phyloP scores from a whole-genome alignment of 1,284 basidiomycete species.

The Sanghuangporus baumii region DNA sequence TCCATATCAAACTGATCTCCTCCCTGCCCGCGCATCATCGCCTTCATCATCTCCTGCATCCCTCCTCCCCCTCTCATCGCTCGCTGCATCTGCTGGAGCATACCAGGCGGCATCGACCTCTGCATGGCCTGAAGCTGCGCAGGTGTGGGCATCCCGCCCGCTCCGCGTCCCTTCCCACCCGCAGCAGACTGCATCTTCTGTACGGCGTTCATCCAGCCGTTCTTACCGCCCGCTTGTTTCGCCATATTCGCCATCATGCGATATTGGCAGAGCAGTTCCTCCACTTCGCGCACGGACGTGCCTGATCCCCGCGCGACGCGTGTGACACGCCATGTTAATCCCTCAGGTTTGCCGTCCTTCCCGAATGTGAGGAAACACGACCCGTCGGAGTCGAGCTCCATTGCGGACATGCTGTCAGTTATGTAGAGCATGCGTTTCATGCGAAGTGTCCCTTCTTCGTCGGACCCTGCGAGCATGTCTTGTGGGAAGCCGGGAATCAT shows the following conservation, averaged over 20 bases:
- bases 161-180: constrained; percentile 79
- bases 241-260: constrained; percentile 98
- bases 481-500: constrained; percentile 98
- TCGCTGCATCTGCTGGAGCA: constrained; percentile 80
- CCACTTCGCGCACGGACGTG: constrained; percentile 95
- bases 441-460: constrained; percentile 85
- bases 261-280: constrained; percentile 93
- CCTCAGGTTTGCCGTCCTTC: constrained; percentile 79
- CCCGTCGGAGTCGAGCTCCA: constrained; percentile 96
- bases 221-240: constrained; percentile 94
- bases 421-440: constrained; percentile 99
- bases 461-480: constrained; percentile 83
- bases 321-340: constrained; percentile 81
- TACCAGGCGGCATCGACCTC: constrained; percentile 84
- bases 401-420: constrained; percentile 94
- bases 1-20: constrained; percentile 80
- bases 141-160: constrained; percentile 82
- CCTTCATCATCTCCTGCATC: constrained; percentile 95
- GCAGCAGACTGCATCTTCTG: constrained; percentile 87
- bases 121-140: constrained; percentile 93
- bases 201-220: constrained; percentile 85
- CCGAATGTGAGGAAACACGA: constrained; percentile 78
- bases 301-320: constrained; percentile 92
- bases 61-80: constrained; percentile 79
- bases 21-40: constrained; percentile 89